phyloP scores from a whole-genome alignment of 768 basidiomycete species.

The Pholiota conissans region DNA sequence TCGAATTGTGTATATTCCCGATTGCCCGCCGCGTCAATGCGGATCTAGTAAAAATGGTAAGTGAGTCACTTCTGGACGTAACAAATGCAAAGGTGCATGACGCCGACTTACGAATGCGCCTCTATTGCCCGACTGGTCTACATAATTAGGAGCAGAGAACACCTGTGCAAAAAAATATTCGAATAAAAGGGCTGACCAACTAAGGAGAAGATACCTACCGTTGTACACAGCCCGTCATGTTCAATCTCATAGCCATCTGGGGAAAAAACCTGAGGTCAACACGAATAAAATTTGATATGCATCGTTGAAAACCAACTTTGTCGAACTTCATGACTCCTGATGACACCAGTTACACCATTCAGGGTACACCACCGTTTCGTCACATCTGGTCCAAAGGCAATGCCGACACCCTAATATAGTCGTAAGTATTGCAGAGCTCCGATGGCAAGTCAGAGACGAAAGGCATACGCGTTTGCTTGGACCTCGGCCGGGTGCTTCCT shows the following conservation, averaged over 20 bases:
- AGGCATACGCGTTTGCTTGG: constrained; percentile 88
- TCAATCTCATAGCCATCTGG: constrained; percentile 92
- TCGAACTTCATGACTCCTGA: constrained; percentile 96
- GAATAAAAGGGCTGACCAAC: not conserved
- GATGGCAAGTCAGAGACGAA: not conserved
- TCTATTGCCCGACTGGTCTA: constrained; percentile 89
- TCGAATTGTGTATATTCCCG: constrained; percentile 81
- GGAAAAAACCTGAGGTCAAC: constrained; percentile 1
- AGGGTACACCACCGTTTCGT: constrained; percentile 86
- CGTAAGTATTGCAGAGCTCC: constrained; percentile 3
- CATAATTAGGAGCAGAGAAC: constrained; percentile 95
- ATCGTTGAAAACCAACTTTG: constrained; percentile 53
- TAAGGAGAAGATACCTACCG: constrained; percentile 46
- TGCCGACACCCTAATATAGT: constrained; percentile 78
- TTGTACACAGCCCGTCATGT: constrained; percentile 92
- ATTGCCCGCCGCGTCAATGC: constrained; percentile 76
- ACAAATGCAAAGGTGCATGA: not conserved
- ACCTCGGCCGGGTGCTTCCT: constrained; percentile 83
- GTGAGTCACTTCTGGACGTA: not conserved
- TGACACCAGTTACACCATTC: constrained; percentile 84
- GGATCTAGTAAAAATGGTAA: constrained; percentile 56
- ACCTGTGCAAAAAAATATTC: constrained; percentile 43
- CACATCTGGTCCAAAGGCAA: constrained; percentile 94
- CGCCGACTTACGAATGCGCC: constrained; percentile 74
- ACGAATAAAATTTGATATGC: not conserved